These are phyloP conservation scores for Penicillium sp. DNA, from an alignment of 2,329 filamentous ascomycete genomes.

Conservation along the genomic window DNA sequence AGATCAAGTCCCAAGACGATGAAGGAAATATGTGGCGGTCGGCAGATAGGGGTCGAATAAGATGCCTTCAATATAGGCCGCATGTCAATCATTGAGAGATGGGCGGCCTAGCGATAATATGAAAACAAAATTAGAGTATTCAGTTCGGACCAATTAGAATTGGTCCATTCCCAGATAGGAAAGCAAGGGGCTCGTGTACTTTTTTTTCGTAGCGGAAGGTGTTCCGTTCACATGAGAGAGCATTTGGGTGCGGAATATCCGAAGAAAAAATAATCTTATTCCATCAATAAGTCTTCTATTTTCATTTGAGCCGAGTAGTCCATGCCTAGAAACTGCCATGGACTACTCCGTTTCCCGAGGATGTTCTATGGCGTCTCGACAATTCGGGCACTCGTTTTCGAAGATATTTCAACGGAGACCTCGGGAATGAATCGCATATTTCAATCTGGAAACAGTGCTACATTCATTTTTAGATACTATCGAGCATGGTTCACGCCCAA, in stretches of 20 bases:
- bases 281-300: background rate
- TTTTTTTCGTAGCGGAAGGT: background rate
- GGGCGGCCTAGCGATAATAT: background rate
- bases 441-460: background rate
- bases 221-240: background rate
- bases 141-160: background rate
- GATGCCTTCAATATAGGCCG: background rate
- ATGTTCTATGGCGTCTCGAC: conserved; percentile 4
- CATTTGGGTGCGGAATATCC: background rate
- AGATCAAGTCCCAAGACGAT: background rate
- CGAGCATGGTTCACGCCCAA: too few species aligned
- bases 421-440: too few species aligned
- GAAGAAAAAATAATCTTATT: background rate
- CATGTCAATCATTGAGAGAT: background rate
- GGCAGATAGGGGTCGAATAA: background rate
- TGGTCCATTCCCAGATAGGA: background rate
- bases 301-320: background rate
- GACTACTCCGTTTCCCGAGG: conserved; percentile 9
- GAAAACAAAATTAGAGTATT: background rate
- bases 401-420: too few species aligned
- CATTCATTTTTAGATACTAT: too few species aligned
- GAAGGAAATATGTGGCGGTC: background rate
- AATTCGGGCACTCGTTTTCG: background rate
- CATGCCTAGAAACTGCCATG: background rate
- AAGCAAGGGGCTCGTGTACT: background rate